A percentile compares a stretch with the other conserved stretches of the same genome.
phyloP scores from a whole-genome alignment of 2,329 filamentous ascomycete genomes.

The Clonostachys rhizophaga region DNA sequence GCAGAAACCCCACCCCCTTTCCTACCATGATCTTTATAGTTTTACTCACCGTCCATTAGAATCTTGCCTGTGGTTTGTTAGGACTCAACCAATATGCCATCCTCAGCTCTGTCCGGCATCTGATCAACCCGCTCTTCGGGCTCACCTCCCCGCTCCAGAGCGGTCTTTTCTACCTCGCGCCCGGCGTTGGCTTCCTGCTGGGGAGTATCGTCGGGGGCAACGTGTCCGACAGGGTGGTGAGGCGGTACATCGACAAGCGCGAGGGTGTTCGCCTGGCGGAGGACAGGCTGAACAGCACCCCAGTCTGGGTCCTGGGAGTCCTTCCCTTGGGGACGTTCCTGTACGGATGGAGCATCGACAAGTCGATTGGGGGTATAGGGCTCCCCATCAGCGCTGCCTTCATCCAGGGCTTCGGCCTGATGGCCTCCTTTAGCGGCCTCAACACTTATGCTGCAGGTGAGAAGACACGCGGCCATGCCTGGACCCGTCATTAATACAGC shows the following conservation, averaged over 20 bases:
- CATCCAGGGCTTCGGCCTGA: constrained; percentile 9
- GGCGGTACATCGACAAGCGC: constrained; percentile 28
- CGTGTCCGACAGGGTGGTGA: constrained; percentile 32
- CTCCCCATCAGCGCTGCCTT: constrained; percentile 17
- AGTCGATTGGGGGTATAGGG: constrained; percentile 20
- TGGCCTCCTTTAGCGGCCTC: constrained; percentile 26
- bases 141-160: constrained; percentile 57
- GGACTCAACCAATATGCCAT: constrained; percentile 40
- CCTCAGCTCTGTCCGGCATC: constrained; percentile 59
- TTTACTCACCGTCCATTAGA: not conserved
- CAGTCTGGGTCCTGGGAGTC: constrained; percentile 19
- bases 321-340: constrained; percentile 21
- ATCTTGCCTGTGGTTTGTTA: constrained; percentile 14
- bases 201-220: constrained; percentile 62
- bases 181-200: constrained; percentile 59
- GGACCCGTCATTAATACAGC: not conserved
- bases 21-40: not conserved
- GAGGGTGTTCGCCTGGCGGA: constrained; percentile 19
- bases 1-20: not conserved
- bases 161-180: constrained; percentile 66
- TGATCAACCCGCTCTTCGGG: constrained; percentile 64
- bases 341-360: constrained; percentile 28
- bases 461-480: not conserved
- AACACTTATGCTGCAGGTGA: constrained; percentile 33
- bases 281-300: constrained; percentile 21